A percentile compares a stretch with the other conserved stretches of the same genome.
Evolutionary conservation across 257 asterid species (phyloP).

Genomic region (Mitragyna speciosa): DNA sequence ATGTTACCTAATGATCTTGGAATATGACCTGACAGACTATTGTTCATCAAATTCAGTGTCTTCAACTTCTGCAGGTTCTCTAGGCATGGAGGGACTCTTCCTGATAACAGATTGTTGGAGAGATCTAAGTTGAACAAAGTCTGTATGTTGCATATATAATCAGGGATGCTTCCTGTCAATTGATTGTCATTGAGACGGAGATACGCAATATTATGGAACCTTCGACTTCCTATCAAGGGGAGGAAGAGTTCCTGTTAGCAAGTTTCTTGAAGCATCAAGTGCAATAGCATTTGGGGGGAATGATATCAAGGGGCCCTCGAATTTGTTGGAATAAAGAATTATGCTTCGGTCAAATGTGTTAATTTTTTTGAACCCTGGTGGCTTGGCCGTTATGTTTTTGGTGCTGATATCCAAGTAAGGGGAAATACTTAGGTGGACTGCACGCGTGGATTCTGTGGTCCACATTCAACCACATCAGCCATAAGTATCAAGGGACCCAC

Average conservation of each 20-base stretch:
- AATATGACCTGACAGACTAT: conserved; percentile 25
- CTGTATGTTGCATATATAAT: conserved; percentile 6
- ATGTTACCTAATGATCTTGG: conserved; percentile 30
- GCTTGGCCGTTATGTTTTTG: conserved; percentile 20
- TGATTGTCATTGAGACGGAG: conserved; percentile 22
- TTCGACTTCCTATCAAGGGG: neutral
- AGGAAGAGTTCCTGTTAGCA: conserved; percentile 19
- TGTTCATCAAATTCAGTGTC: conserved; percentile 16
- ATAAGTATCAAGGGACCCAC: too few relatives aligned
- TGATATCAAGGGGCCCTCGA: conserved; percentile 16
- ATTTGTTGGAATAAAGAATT: conserved; percentile 14
- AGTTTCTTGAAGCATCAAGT: conserved; percentile 19
- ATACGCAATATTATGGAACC: neutral
- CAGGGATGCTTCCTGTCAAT: conserved; percentile 18
- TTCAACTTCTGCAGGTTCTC: conserved; percentile 13
- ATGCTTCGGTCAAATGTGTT: neutral
- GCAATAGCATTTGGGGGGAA: conserved; percentile 12
- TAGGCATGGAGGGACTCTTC: conserved; percentile 15
- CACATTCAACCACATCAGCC: too few relatives aligned
- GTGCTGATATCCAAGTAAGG: conserved; percentile 24
- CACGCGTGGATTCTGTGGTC: too few relatives aligned
- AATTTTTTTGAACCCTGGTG: conserved; percentile 11
- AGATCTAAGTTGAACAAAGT: conserved; percentile 4
- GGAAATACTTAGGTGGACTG: too few relatives aligned
- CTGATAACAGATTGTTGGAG: conserved; percentile 19